Evolutionary conservation across 768 basidiomycete genomes (phyloP), one percentile per base, ranked within the genome.

Genomic region (Pleurotus ostreatus): DNA sequence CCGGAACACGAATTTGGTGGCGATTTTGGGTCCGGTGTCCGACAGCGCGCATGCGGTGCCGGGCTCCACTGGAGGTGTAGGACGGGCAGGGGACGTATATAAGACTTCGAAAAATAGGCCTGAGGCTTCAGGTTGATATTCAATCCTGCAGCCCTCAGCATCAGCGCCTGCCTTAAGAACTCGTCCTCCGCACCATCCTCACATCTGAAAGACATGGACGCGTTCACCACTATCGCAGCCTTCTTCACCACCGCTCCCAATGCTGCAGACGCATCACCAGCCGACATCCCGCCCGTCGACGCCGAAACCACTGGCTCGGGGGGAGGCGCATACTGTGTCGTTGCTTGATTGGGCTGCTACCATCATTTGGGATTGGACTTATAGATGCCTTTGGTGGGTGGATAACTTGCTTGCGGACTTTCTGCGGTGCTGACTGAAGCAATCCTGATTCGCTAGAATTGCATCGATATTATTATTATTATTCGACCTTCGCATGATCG

Each of bases 391-490:
- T 23, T 39, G 39, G 51, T 53, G 39, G 26, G 51, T 53, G 8
- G 1, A 8, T 25, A 7, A 9, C 12, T 12, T 12, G 18, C 15
- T 2, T n/a, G 16, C 5, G 5, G 1, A 22, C 23, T 23, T 16
- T 37, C 23, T 41, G 15, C 16, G 48, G 26, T 8, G 41, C 20
- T 53, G 18, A 30, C 48, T 34, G 13, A 38, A n/a, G 0, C 16
- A 18, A 16, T 16, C 23, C 22, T 22, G 8, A n/a, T 16, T 11
- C 34, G 15, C 12, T 41, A 53, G 51, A 22, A 53, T 53, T 53
- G 51, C 51, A 53, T 53, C 51, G 8, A 18, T 51, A 51, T 51
- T 53, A 53, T 53, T 53, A 53, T 53, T 53, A 40, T 53, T 53
- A 53, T 53, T 53, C 51, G 51, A 53, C 51, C 51, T 53, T 53